These are phyloP conservation scores for Thymus mandschuricus DNA, from an alignment of 257 asterid species.

Conservation along the genomic window DNA sequence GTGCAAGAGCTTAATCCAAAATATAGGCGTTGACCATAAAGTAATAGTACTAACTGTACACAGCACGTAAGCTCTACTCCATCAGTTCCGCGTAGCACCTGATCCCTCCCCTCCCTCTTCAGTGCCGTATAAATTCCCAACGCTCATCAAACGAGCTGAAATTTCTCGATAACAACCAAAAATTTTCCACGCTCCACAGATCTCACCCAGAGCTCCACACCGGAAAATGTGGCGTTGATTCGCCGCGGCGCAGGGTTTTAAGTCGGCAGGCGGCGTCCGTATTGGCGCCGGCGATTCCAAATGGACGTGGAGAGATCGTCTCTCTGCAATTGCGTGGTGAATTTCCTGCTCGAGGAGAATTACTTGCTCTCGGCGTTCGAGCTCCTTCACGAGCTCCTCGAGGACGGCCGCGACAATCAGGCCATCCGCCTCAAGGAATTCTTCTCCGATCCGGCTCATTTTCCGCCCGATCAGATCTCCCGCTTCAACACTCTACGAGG, in stretches of 20 bases:
- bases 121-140: slow-evolving; percentile 32
- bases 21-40: slow-evolving; percentile 24
- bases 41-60: neutral
- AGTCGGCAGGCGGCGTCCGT: slow-evolving; percentile 30
- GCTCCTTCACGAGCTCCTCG: slow-evolving; percentile 95
- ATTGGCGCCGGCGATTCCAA: slow-evolving; percentile 32
- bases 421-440: slow-evolving; percentile 89
- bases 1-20: no score
- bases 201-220: slow-evolving; percentile 35
- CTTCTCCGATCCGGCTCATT: slow-evolving; percentile 79
- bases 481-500: slow-evolving; percentile 85
- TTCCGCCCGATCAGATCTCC: slow-evolving; percentile 93
- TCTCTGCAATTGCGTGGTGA: slow-evolving; percentile 93
- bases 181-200: slow-evolving; percentile 39
- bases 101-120: slow-evolving; percentile 27
- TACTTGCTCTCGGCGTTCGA: slow-evolving; percentile 91
- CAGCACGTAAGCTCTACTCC: slow-evolving; percentile 20
- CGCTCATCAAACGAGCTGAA: neutral
- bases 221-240: slow-evolving; percentile 41
- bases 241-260: slow-evolving; percentile 30
- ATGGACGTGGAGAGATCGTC: slow-evolving; percentile 99
- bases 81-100: slow-evolving; percentile 27
- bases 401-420: slow-evolving; percentile 88
- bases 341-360: slow-evolving; percentile 88
- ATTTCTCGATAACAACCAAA: slow-evolving; percentile 25